A percentile compares a stretch with the other conserved stretches of the same genome.
These are phyloP conservation scores for Globisporangium acanthophoron DNA, from an alignment of 352 stramenopile species.

Conservation along the genomic window DNA sequence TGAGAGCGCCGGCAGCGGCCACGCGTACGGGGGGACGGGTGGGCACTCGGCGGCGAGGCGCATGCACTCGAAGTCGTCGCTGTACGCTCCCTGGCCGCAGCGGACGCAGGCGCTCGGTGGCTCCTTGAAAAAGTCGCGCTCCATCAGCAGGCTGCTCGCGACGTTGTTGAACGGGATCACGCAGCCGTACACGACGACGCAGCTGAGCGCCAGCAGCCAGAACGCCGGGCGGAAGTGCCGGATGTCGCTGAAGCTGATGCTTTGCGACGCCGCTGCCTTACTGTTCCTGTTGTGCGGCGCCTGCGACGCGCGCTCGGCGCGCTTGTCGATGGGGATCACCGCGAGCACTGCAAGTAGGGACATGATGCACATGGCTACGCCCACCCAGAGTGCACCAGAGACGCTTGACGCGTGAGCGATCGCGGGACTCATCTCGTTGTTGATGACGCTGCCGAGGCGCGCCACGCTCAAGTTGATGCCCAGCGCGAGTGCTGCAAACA, in stretches of 20 bases:
- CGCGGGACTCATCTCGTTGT: slow-evolving; percentile 85
- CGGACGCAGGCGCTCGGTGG: slow-evolving; percentile 39
- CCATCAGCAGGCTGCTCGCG: slow-evolving; percentile 88
- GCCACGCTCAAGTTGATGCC: slow-evolving; percentile 91
- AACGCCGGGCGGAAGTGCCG: slow-evolving; percentile 82
- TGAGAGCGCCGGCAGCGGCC: slow-evolving; percentile 63
- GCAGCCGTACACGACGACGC: slow-evolving; percentile 90
- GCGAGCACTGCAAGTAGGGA: slow-evolving; percentile 67
- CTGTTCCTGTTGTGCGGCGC: slow-evolving; percentile 1
- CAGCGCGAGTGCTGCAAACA: slow-evolving; percentile 75
- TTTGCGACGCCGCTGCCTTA: slow-evolving; percentile 23
- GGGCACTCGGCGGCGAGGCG: slow-evolving; percentile 45
- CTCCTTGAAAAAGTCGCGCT: slow-evolving; percentile 85
- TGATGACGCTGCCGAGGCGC: slow-evolving; percentile 89
- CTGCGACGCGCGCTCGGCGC: slow-evolving; percentile 31
- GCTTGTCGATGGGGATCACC: slow-evolving; percentile 78
- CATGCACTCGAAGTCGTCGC: slow-evolving; percentile 38
- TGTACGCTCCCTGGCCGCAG: slow-evolving; percentile 59
- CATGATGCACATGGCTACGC: slow-evolving; percentile 72
- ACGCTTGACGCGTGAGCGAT: slow-evolving; percentile 68
- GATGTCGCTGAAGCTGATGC: slow-evolving; percentile 67
- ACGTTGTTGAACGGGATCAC: slow-evolving; percentile 95
- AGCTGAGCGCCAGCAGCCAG: slow-evolving; percentile 88
- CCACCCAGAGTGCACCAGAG: slow-evolving; percentile 80
- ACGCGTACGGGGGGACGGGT: slow-evolving; percentile 63